Conservation (phyloP, 2,329 filamentous ascomycete species). For the Paecilomyces variotii region DNA sequence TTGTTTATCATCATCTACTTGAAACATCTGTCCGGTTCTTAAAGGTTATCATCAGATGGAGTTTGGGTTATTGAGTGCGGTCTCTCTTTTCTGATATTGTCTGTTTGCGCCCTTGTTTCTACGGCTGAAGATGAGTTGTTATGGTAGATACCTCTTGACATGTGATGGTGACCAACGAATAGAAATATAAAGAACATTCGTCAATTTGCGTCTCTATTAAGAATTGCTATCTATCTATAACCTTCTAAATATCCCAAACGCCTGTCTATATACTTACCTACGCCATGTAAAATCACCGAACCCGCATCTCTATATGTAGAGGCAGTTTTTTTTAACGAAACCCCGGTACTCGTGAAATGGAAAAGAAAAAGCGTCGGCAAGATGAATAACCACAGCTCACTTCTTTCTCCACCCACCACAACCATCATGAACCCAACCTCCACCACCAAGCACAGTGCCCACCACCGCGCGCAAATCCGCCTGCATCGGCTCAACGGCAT, state of each 20-base stretch:
- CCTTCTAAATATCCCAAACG: not conserved
- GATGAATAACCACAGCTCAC: not conserved
- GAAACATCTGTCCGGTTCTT: not conserved
- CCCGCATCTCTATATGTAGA: not conserved
- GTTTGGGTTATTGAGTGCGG: not conserved
- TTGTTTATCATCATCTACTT: not conserved
- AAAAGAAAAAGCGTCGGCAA: not conserved
- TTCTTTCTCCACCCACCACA: constrained; percentile 19
- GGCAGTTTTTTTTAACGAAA: not conserved
- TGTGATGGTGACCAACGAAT: not conserved
- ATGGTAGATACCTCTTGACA: not conserved
- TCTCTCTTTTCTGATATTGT: not conserved
- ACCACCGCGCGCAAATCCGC: constrained; percentile 19
- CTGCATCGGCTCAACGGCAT: constrained; percentile 21
- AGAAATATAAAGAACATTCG: not conserved
- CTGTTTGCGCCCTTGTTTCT: not conserved
- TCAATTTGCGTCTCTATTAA: not conserved
- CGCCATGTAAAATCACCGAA: not conserved
- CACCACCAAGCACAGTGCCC: constrained; percentile 13
- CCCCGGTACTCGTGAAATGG: not conserved
- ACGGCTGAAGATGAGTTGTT: not conserved
- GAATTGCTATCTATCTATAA: not conserved
- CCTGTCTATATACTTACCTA: not conserved
- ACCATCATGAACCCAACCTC: constrained; percentile 23
- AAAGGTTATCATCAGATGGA: not conserved